Percentiles rank a stretch among this genome's conserved stretches.
These are phyloP conservation scores for Macrolepiota albuminosa DNA, from an alignment of 768 basidiomycete genomes.

Conservation along the genomic window DNA sequence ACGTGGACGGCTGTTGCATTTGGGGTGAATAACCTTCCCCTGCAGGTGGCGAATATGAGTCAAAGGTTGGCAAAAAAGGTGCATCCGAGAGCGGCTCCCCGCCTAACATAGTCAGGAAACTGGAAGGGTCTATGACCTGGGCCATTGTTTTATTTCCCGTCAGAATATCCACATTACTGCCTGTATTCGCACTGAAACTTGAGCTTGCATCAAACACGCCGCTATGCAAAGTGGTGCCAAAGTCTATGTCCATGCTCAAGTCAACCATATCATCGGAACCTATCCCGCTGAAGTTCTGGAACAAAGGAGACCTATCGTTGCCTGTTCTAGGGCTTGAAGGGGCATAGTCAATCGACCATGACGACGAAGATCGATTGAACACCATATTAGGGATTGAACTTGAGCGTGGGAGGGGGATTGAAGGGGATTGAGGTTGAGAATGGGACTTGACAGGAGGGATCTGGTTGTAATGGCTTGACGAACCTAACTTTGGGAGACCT, in stretches of 20 bases:
- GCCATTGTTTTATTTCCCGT: constrained; percentile 9
- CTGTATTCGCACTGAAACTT: not conserved
- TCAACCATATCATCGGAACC: not conserved
- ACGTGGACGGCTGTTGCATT: not conserved
- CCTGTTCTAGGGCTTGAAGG: constrained; percentile 1
- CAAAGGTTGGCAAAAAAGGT: constrained; percentile 29
- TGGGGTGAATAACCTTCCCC: constrained; percentile 6
- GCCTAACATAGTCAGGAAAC: constrained; percentile 34
- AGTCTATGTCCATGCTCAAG: constrained; percentile 9
- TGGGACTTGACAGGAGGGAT: constrained; percentile 4
- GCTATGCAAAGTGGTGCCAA: not conserved
- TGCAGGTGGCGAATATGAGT: constrained; percentile 9
- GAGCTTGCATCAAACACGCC: not conserved
- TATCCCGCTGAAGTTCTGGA: not conserved
- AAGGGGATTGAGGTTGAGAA: constrained; percentile 12
- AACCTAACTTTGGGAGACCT: not conserved
- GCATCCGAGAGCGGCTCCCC: constrained; percentile 35
- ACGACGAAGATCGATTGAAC: constrained; percentile 3
- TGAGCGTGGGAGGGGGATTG: constrained; percentile 5
- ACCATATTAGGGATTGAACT: constrained; percentile 1
- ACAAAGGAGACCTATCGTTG: not conserved
- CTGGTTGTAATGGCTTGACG: constrained; percentile 6
- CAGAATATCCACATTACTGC: not conserved
- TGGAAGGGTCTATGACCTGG: constrained; percentile 22
- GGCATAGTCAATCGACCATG: constrained; percentile 8